Conservation (phyloP, 805 yeast genomes). For the Candida krabiensis region DNA sequence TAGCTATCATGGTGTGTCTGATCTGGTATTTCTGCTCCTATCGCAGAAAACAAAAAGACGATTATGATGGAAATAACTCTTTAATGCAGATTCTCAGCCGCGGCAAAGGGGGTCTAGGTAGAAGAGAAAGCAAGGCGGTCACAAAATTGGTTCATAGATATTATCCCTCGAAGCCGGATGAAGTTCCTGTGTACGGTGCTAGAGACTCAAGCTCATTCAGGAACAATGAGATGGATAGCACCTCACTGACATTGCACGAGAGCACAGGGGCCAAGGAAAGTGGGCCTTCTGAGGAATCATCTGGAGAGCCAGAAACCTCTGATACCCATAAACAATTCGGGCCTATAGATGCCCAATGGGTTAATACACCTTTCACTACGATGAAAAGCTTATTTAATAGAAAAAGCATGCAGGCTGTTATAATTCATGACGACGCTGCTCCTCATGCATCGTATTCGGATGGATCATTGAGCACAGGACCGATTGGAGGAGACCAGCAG, state of each 20-base stretch:
- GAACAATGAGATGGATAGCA: background rate
- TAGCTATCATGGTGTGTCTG: conserved; percentile 2
- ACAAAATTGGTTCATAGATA: background rate
- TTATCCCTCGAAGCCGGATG: background rate
- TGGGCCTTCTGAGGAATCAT: background rate
- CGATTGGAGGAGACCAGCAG: background rate
- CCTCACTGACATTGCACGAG: background rate
- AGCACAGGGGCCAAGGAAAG: background rate
- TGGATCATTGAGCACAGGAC: conserved; percentile 13
- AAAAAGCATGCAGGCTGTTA: conserved; percentile 16
- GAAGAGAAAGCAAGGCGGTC: background rate
- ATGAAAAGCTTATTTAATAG: conserved; percentile 19
- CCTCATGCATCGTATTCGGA: background rate
- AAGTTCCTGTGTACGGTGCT: background rate
- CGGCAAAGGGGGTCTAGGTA: background rate
- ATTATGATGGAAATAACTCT: background rate
- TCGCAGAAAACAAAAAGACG: background rate
- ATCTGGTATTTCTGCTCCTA: conserved; percentile 8
- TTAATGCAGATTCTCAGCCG: background rate
- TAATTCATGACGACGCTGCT: conserved; percentile 3
- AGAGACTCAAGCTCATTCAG: background rate
- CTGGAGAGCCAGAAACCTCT: background rate
- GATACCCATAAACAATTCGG: conserved; percentile 13
- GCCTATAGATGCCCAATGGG: conserved; percentile 21
- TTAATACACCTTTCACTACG: conserved; percentile 19